Conservation (phyloP, 2,329 filamentous ascomycete genomes). For the Torrubiellomyces zombiae region DNA sequence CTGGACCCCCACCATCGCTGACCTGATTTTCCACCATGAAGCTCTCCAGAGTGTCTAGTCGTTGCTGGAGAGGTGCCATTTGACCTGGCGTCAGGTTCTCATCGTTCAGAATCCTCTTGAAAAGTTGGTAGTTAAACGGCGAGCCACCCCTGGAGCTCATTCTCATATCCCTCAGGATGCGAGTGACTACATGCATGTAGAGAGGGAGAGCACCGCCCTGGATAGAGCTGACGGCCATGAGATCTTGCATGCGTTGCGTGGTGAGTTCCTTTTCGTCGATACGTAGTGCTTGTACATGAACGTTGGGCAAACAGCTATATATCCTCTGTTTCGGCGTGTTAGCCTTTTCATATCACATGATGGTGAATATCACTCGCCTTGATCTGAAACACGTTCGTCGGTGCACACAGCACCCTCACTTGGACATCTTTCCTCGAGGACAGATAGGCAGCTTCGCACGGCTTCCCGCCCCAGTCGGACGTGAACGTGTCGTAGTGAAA, state of each 20-base stretch:
- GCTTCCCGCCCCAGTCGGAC: conserved; percentile 26
- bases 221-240: conserved; percentile 35
- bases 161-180: conserved; percentile 40
- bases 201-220: conserved; percentile 28
- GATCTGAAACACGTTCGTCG: conserved; percentile 30
- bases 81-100: conserved; percentile 32
- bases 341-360: not conserved
- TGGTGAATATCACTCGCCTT: conserved; percentile 9
- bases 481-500: conserved; percentile 48
- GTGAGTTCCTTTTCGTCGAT: conserved; percentile 36
- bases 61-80: conserved; percentile 27
- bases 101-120: conserved; percentile 17
- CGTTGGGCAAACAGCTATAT: conserved; percentile 24
- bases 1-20: not conserved
- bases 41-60: conserved; percentile 32
- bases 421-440: conserved; percentile 23
- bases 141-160: conserved; percentile 21
- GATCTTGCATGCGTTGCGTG: conserved; percentile 38
- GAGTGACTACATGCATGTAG: conserved; percentile 38
- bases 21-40: conserved; percentile 25
- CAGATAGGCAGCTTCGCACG: conserved; percentile 45
- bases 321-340: conserved; percentile 12
- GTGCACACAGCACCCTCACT: conserved; percentile 36
- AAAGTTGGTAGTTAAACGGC: conserved; percentile 36
- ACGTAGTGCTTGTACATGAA: conserved; percentile 31